Conservation (phyloP, 2,329 filamentous ascomycete genomes). For the Apiospora hydei region DNA sequence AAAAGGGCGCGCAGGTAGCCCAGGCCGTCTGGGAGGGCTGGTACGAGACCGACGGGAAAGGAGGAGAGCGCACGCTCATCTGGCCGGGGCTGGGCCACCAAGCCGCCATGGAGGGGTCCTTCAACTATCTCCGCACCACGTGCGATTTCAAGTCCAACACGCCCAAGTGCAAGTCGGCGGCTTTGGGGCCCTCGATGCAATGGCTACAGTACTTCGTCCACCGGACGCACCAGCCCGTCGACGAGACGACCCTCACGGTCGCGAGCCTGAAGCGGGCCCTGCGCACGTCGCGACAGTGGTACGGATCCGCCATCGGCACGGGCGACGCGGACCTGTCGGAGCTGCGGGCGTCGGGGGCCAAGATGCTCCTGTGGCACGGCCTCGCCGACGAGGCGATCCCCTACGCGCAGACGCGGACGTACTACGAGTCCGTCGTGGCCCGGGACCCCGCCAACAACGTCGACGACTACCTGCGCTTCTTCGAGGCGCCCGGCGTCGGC, state of each 20-base stretch:
- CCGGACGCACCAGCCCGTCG: not conserved
- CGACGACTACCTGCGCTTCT: constrained; percentile 18
- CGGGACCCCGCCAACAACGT: not conserved
- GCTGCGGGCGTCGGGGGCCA: not conserved
- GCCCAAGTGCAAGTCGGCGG: not conserved
- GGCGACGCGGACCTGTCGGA: constrained; percentile 10
- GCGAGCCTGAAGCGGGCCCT: not conserved
- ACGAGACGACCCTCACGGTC: not conserved
- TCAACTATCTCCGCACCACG: not conserved
- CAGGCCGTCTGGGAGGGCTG: constrained; percentile 13
- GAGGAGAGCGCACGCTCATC: not conserved
- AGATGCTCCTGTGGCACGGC: constrained; percentile 13
- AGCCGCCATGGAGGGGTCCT: not conserved
- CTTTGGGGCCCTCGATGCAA: not conserved
- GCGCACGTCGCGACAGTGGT: constrained; percentile 22
- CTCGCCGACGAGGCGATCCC: constrained; percentile 5
- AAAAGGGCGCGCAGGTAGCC: not conserved
- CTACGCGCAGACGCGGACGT: not conserved
- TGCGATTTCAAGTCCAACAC: not conserved
- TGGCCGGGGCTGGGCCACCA: constrained; percentile 12
- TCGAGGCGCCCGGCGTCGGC: constrained; percentile 16
- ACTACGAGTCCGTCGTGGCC: not conserved
- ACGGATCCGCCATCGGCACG: constrained; percentile 9
- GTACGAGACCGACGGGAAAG: not conserved
- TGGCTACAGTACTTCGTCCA: constrained; percentile 21